phyloP scores from a whole-genome alignment of 1,284 basidiomycete genomes.

The Trametes pubescens region DNA sequence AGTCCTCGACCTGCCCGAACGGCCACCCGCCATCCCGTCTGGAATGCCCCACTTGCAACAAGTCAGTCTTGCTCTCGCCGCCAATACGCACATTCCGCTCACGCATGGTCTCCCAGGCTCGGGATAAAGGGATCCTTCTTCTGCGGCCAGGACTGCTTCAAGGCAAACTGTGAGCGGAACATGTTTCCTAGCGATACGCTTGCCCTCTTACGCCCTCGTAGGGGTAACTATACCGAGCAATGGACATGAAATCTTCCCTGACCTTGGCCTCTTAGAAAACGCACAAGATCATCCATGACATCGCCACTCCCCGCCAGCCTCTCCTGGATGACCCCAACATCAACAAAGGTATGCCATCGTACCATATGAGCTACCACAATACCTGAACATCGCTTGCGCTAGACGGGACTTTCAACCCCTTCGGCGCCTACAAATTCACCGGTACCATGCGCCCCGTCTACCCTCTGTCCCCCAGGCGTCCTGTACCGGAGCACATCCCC shows the following conservation, averaged over 20 bases:
- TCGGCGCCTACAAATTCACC: slow-evolving; percentile 70
- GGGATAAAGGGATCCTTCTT: slow-evolving; percentile 86
- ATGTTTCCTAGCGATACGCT: neutral
- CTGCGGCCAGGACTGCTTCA: slow-evolving; percentile 88
- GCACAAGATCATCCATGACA: slow-evolving; percentile 78
- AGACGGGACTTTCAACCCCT: slow-evolving; percentile 82
- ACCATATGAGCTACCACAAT: neutral
- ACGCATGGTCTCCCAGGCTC: slow-evolving; percentile 54
- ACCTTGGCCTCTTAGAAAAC: slow-evolving; percentile 63
- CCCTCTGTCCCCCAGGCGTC: slow-evolving; percentile 75
- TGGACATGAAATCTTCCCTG: neutral
- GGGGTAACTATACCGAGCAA: slow-evolving; percentile 48
- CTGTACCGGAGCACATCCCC: slow-evolving; percentile 78
- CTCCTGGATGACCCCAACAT: slow-evolving; percentile 43
- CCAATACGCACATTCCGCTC: slow-evolving; percentile 17
- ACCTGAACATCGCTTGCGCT: neutral
- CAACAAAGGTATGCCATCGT: slow-evolving; percentile 39
- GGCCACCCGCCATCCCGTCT: slow-evolving; percentile 78
- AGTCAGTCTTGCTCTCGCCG: slow-evolving; percentile 54
- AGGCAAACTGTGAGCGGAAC: slow-evolving; percentile 72
- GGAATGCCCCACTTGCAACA: slow-evolving; percentile 85
- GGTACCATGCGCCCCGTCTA: slow-evolving; percentile 80
- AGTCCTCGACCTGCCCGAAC: slow-evolving; percentile 74
- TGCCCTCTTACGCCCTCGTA: slow-evolving; percentile 31
- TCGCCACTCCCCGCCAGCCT: slow-evolving; percentile 57